These are phyloP conservation scores for Ottelia alismoides DNA, from an alignment of 106 monocot species.

Conservation along the genomic window DNA sequence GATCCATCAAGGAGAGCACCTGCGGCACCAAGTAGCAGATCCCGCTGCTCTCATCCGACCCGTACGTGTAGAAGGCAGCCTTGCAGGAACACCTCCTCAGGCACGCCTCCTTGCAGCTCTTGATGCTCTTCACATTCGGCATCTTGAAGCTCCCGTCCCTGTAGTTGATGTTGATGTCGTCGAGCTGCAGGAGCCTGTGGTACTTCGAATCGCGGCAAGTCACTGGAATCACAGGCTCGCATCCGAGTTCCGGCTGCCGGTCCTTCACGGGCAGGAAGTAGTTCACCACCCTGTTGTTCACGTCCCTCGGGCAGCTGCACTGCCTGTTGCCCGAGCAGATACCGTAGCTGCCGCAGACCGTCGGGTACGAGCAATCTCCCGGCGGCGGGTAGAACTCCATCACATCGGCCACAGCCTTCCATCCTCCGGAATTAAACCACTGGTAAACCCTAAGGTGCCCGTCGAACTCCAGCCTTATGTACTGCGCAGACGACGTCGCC, in stretches of 20 bases:
- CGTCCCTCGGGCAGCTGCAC: conserved; percentile 1
- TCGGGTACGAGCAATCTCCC: not conserved
- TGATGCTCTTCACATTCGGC: not conserved
- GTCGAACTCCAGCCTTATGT: conserved; percentile 32
- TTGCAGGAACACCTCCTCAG: not conserved
- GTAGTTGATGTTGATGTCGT: not conserved
- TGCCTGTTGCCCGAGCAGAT: not conserved
- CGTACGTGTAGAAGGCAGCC: not conserved
- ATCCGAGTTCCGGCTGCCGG: not conserved
- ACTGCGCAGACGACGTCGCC: conserved; percentile 13
- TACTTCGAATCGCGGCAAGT: not conserved
- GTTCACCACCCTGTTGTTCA: not conserved
- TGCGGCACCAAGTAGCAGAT: conserved; percentile 1
- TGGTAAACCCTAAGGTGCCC: conserved; percentile 31
- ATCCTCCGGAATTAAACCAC: conserved; percentile 12
- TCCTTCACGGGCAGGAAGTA: not conserved
- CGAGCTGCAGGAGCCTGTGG: not conserved
- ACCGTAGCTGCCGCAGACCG: conserved; percentile 7
- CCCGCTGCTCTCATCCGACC: not conserved
- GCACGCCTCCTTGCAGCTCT: not conserved
- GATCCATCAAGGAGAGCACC: too few species aligned
- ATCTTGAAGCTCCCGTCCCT: too few species aligned
- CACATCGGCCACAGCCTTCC: conserved; percentile 14
- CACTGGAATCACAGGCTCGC: not conserved
- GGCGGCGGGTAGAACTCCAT: not conserved